phyloP scores from a whole-genome alignment of 345 rosid genomes.

The Citrus medica region DNA sequence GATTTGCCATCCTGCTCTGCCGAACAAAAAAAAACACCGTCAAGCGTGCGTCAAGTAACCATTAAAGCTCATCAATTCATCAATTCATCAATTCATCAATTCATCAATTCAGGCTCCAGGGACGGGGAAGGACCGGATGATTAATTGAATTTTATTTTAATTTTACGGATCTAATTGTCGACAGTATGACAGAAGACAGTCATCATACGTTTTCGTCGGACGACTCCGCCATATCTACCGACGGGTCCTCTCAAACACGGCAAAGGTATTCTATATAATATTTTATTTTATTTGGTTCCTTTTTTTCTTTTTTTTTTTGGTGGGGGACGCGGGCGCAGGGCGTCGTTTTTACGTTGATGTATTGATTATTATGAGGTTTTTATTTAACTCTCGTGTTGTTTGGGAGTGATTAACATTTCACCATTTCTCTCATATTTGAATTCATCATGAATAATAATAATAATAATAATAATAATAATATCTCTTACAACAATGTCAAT shows the following conservation, averaged over 20 bases:
- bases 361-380: not conserved
- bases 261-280: slow-evolving; percentile 36
- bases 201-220: slow-evolving; percentile 39
- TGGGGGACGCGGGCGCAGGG: too few species aligned
- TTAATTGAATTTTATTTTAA: not conserved
- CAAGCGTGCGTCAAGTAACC: too few species aligned
- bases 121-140: not conserved
- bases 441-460: not conserved
- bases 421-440: not conserved
- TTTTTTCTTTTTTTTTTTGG: too few species aligned
- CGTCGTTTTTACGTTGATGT: not conserved
- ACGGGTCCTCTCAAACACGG: slow-evolving; percentile 41
- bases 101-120: too few species aligned
- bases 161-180: too few species aligned
- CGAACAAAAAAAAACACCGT: too few species aligned
- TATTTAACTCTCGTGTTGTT: not conserved
- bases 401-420: not conserved
- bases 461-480: not conserved
- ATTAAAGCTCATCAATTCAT: too few species aligned
- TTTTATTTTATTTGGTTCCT: too few species aligned
- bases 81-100: too few species aligned
- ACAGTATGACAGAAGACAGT: slow-evolving; percentile 44
- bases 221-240: slow-evolving; percentile 24
- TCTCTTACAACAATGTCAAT: too few species aligned
- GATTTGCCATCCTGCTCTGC: too few species aligned